Conservation (phyloP, 352 stramenopile genomes). For the Globisporangium rhizosaccharum region DNA sequence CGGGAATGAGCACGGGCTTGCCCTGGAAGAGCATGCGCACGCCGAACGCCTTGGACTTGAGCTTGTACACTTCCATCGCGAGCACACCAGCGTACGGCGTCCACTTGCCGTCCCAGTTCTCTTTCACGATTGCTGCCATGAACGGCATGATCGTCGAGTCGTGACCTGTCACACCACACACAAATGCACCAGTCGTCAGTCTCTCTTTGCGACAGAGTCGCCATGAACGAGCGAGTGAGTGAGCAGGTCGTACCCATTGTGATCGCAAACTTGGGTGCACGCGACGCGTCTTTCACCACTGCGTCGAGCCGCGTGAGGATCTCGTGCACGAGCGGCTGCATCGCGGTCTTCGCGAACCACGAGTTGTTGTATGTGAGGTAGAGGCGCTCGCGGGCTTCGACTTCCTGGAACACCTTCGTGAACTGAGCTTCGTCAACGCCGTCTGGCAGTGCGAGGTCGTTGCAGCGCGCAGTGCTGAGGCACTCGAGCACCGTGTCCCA, state of each 20-base stretch:
- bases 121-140: constrained; percentile 54
- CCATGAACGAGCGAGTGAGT: background rate
- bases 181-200: background rate
- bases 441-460: constrained; percentile 52
- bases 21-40: constrained; percentile 75
- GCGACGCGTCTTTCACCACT: constrained; percentile 28
- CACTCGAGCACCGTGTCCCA: constrained; percentile 79
- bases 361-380: constrained; percentile 76
- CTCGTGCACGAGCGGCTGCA: constrained; percentile 77
- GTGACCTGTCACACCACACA: constrained; percentile 28
- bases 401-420: constrained; percentile 68
- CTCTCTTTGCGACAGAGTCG: background rate
- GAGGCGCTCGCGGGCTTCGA: constrained; percentile 56
- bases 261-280: constrained; percentile 57
- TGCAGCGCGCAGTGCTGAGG: constrained; percentile 77
- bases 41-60: constrained; percentile 42
- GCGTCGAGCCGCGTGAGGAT: constrained; percentile 58
- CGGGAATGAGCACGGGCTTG: constrained; percentile 58
- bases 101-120: constrained; percentile 81
- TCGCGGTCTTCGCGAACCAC: constrained; percentile 78
- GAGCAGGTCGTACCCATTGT: constrained; percentile 53
- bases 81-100: constrained; percentile 80
- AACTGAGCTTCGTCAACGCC: constrained; percentile 73
- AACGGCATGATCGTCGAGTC: constrained; percentile 87
- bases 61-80: constrained; percentile 78